phyloP scores from a whole-genome alignment of 2,329 filamentous ascomycete genomes.

The Chaetomium sp. region DNA sequence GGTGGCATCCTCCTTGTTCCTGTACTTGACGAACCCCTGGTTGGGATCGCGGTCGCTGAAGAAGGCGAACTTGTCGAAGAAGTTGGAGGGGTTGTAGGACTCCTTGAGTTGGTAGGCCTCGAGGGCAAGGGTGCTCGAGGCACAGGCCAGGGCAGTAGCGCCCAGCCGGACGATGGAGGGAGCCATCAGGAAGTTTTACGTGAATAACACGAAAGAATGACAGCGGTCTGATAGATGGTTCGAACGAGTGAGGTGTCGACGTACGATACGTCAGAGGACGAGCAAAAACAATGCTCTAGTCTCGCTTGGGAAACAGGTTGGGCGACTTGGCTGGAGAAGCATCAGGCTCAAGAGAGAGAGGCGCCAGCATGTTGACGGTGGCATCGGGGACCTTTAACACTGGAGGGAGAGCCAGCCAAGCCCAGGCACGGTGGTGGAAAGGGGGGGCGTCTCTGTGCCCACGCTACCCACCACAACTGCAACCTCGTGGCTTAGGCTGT shows the following conservation, averaged over 20 bases:
- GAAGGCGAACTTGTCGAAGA: constrained; percentile 45
- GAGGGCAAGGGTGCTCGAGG: constrained; percentile 39
- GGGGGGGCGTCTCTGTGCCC: background rate
- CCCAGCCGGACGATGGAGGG: constrained; percentile 46
- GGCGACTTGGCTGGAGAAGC: constrained; percentile 27
- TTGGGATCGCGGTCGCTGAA: constrained; percentile 58
- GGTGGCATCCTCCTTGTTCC: constrained; percentile 41
- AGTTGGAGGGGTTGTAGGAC: constrained; percentile 48
- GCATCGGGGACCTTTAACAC: constrained; percentile 17
- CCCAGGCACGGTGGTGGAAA: background rate
- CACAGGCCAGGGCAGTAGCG: constrained; percentile 43
- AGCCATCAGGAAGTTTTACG: constrained; percentile 41
- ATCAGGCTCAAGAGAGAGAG: constrained; percentile 26
- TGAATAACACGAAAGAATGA: constrained; percentile 41
- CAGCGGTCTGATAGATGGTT: constrained; percentile 6
- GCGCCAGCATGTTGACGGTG: constrained; percentile 6
- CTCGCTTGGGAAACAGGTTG: constrained; percentile 36
- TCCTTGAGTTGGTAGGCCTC: constrained; percentile 46
- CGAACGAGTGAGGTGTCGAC: constrained; percentile 45
- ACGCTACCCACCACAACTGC: background rate
- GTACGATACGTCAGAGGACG: constrained; percentile 49
- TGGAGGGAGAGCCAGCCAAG: constrained; percentile 1
- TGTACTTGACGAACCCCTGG: constrained; percentile 64
- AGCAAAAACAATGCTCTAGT: constrained; percentile 41
- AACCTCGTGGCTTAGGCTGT: background rate